Evolutionary conservation across 2,329 filamentous ascomycete genomes (phyloP), one percentile per base, ranked within the genome.

Genomic region (Septoria linicola): DNA sequence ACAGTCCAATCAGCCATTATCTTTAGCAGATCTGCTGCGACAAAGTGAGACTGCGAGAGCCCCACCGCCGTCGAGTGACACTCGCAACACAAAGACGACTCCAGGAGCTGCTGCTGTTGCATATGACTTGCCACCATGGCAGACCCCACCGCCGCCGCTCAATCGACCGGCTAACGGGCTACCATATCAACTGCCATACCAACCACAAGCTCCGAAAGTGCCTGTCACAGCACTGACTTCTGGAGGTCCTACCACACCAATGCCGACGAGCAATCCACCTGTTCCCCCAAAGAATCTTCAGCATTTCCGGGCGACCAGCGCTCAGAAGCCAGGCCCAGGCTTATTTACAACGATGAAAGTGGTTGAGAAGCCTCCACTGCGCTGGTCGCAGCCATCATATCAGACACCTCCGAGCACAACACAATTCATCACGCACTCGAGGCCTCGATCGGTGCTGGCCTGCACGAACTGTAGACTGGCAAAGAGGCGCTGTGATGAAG

Each of bases 101-200:
- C 55, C 60, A 4, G 31, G 40, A 17, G 36, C 36, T 10, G 50
- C 50, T 20, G 53, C 60, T 2, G 53, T 65, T 3, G 47, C 53
- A 5, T 65, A 64, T 30, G 59, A 60, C 6, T 47, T 64, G 2
- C 63, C 63, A 2, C 58, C 62, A 14, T 65, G 63, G 63, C 61
- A 65, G 34, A 39, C 34, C n/a, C 59, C 62, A 16, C 55, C 57
- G 5, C 58, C 57, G 10, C 17, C 51, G 19, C 34, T 57, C 5
- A 53, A 31, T 20, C 37, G 41, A 5, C 10, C 53, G 6, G 19
- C 40, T 8, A 41, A 47, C 25, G 41, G 36, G 7, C 37, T 46
- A 4, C 53, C 56, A 8, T 64, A 61, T 41, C 56, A 51, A 14
- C 56, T 59, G 23, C 59, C 61, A 5, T 62, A 64, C 36, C 53